Evolutionary conservation across 768 basidiomycete genomes (phyloP).

Genomic region (Suillus hirtellus): DNA sequence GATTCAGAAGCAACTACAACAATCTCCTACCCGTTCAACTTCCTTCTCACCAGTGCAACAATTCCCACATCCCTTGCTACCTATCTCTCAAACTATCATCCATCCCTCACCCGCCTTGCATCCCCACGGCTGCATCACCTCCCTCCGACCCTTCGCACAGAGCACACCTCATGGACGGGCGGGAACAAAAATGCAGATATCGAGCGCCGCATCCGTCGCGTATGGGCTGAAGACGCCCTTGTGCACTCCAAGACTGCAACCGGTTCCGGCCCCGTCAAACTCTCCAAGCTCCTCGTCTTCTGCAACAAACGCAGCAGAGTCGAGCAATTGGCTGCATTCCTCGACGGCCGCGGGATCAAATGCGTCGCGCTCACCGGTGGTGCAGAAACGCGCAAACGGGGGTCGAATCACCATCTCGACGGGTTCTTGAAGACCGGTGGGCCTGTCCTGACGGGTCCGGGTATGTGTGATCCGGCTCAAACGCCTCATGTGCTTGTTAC

Average conservation of each 20-base stretch:
- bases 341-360: conserved; percentile 61
- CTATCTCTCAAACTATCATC: conserved; percentile 65
- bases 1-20: conserved; percentile 12
- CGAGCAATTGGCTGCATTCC: conserved; percentile 55
- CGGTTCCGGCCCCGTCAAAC: conserved; percentile 25
- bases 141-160: conserved; percentile 65
- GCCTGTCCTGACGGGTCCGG: conserved; percentile 14
- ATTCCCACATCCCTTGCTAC: conserved; percentile 74
- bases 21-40: conserved; percentile 69
- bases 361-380: conserved; percentile 67
- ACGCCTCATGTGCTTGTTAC: conserved; percentile 77
- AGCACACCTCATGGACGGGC: conserved; percentile 75
- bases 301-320: conserved; percentile 78
- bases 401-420: conserved; percentile 75
- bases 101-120: conserved; percentile 65
- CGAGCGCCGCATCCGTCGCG: conserved; percentile 65
- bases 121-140: conserved; percentile 82
- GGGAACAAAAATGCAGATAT: conserved; percentile 84
- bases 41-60: conserved; percentile 84
- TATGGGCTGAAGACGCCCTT: conserved; percentile 71
- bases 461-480: conserved; percentile 27
- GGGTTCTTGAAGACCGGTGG: conserved; percentile 57
- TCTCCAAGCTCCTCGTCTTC: conserved; percentile 79
- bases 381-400: conserved; percentile 56
- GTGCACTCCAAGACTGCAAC: conserved; percentile 28